These are phyloP conservation scores for Coniferiporia weirii DNA, from an alignment of 1,284 basidiomycete species.

Conservation along the genomic window DNA sequence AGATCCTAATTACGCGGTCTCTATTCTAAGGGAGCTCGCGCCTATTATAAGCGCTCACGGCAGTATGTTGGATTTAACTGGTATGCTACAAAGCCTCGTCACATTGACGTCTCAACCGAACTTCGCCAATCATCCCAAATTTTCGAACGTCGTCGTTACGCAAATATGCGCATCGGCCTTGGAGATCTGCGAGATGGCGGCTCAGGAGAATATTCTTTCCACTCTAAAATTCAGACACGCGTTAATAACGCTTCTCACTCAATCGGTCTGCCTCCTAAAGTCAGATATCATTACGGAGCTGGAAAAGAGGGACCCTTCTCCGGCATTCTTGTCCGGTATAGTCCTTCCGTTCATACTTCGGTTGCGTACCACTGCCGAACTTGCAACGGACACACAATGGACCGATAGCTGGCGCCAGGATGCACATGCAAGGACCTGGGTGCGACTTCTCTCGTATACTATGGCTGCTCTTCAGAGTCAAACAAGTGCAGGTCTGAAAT, in stretches of 20 bases:
- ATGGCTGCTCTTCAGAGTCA: conserved; percentile 43
- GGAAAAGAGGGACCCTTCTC: conserved; percentile 48
- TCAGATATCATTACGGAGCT: conserved; percentile 54
- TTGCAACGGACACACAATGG: conserved; percentile 38
- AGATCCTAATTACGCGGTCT: conserved; percentile 44
- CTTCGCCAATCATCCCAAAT: conserved; percentile 48
- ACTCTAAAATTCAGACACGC: conserved; percentile 44
- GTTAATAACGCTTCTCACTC: conserved; percentile 50
- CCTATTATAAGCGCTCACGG: conserved; percentile 53
- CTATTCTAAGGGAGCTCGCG: conserved; percentile 52
- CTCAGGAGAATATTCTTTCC: conserved; percentile 47
- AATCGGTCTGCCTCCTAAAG: conserved; percentile 47
- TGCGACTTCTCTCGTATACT: conserved; percentile 56
- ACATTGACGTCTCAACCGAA: conserved; percentile 41
- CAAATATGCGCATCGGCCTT: conserved; percentile 58
- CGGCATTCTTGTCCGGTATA: conserved; percentile 53
- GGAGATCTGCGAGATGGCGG: conserved; percentile 49
- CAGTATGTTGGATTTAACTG: conserved; percentile 54
- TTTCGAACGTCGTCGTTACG: conserved; percentile 49
- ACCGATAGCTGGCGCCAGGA: conserved; percentile 41
- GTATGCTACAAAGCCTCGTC: conserved; percentile 51
- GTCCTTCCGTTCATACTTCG: conserved; percentile 58
- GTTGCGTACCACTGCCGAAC: conserved; percentile 47
- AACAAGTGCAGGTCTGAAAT: conserved; percentile 16
- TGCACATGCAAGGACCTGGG: conserved; percentile 51